Percentiles rank a stretch among this genome's conserved stretches.
phyloP scores from a whole-genome alignment of 1,284 basidiomycete genomes.

The Papiliotrema terrestris region DNA sequence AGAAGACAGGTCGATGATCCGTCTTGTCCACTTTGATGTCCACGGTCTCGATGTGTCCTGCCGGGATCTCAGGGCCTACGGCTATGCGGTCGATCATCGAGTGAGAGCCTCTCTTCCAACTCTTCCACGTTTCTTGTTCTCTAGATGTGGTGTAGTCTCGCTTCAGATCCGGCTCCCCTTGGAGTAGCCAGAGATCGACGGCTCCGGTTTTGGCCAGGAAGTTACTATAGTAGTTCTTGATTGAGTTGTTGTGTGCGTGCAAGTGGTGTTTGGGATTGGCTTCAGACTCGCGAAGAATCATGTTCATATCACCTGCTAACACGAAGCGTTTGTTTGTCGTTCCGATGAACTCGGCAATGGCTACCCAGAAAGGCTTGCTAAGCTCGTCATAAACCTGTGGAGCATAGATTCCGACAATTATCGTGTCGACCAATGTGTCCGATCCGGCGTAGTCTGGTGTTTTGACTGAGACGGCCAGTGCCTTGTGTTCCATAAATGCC shows the following conservation, averaged over 20 bases:
- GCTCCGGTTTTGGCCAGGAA: neutral
- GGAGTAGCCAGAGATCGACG: neutral
- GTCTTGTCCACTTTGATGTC: neutral
- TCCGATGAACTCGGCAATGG: too few species aligned
- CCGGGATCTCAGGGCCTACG: neutral
- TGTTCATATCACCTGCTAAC: too few species aligned
- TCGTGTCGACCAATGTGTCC: neutral
- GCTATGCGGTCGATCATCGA: neutral
- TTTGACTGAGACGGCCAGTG: neutral
- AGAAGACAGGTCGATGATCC: neutral
- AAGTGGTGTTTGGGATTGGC: too few species aligned
- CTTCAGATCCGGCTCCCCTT: neutral
- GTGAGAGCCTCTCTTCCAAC: too few species aligned
- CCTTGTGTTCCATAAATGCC: too few species aligned
- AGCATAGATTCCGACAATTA: neutral
- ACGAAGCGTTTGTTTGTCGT: too few species aligned
- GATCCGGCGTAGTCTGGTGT: neutral
- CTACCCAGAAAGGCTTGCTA: neutral
- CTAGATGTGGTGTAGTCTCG: neutral
- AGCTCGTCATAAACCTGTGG: neutral
- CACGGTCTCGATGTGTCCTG: neutral
- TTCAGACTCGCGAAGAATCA: too few species aligned
- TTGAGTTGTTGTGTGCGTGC: too few species aligned
- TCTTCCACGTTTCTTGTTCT: too few species aligned
- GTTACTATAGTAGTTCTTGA: neutral